Evolutionary conservation across 257 asterid species (phyloP).

Genomic region (Solanum chiquidenum): DNA sequence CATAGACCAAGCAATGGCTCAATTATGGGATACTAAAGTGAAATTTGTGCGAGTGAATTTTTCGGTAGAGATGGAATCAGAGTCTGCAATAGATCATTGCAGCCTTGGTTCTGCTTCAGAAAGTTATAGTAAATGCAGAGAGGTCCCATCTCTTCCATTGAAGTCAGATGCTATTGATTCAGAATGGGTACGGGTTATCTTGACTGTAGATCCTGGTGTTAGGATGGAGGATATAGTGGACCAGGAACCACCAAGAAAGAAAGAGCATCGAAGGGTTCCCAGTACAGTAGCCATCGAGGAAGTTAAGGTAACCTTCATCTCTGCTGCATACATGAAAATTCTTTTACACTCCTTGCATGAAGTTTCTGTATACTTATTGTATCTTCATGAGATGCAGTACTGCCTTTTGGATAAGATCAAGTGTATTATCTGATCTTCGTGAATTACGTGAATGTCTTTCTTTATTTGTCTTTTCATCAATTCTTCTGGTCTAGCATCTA

Average conservation of each 20-base stretch:
- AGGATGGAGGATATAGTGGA: conserved; percentile 92
- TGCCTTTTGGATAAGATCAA: neutral
- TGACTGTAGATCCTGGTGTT: conserved; percentile 85
- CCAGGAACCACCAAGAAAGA: conserved; percentile 82
- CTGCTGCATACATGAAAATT: neutral
- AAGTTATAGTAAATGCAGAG: conserved; percentile 25
- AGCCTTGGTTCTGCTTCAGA: conserved; percentile 12
- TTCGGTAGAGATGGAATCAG: conserved; percentile 51
- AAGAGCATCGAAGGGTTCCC: conserved; percentile 98
- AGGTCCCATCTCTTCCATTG: conserved; percentile 30
- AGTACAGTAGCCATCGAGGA: conserved; percentile 98
- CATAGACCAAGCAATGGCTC: conserved; percentile 95
- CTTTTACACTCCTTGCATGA: neutral
- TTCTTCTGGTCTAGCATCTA: neutral
- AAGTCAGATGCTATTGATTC: conserved; percentile 27
- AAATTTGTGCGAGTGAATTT: conserved; percentile 37
- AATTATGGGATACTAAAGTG: conserved; percentile 78
- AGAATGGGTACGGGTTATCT: conserved; percentile 38
- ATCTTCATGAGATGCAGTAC: neutral
- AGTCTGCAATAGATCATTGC: conserved; percentile 6
- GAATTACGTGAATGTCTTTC: neutral
- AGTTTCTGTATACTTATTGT: neutral
- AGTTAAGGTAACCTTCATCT: conserved; percentile 60
- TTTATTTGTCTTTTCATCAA: neutral
- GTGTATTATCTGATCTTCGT: neutral